A percentile compares a stretch with the other conserved stretches of the same genome.
Evolutionary conservation across 208 protist species (phyloP).

Genomic region (Zelonia costaricensis): DNA sequence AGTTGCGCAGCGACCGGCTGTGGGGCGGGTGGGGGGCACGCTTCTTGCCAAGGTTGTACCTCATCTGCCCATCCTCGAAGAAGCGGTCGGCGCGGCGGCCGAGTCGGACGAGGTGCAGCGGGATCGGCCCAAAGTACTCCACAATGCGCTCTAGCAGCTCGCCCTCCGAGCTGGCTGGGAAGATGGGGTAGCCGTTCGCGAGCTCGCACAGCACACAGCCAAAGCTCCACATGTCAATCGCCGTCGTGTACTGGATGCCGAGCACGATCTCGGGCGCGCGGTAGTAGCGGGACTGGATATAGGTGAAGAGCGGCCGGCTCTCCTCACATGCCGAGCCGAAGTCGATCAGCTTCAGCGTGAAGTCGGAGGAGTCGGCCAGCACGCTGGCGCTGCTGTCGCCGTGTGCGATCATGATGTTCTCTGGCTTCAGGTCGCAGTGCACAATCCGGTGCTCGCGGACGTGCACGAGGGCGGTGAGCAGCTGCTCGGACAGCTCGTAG

Average conservation of each 20-base stretch:
- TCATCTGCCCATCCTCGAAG: slow-evolving; percentile 39
- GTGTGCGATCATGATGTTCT: slow-evolving; percentile 94
- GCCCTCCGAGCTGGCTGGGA: slow-evolving; percentile 81
- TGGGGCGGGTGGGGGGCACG: slow-evolving; percentile 26
- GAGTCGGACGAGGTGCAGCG: slow-evolving; percentile 43
- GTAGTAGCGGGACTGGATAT: slow-evolving; percentile 94
- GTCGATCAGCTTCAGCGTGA: slow-evolving; percentile 97
- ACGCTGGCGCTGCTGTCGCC: not conserved
- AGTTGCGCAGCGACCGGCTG: slow-evolving; percentile 37
- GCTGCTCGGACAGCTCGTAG: slow-evolving; percentile 64
- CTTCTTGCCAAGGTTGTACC: slow-evolving; percentile 25
- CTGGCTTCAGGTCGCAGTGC: slow-evolving; percentile 97
- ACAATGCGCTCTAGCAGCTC: slow-evolving; percentile 85
- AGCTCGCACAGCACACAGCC: slow-evolving; percentile 94
- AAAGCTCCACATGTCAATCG: slow-evolving; percentile 95
- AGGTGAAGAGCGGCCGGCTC: slow-evolving; percentile 92
- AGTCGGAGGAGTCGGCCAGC: slow-evolving; percentile 17
- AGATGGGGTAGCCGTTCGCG: slow-evolving; percentile 91
- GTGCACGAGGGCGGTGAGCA: slow-evolving; percentile 72
- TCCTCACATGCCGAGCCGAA: slow-evolving; percentile 97
- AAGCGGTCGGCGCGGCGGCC: slow-evolving; percentile 58
- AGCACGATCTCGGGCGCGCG: slow-evolving; percentile 92
- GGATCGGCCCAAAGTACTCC: slow-evolving; percentile 82
- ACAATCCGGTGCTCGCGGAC: slow-evolving; percentile 82
- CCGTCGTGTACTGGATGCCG: slow-evolving; percentile 77